Evolutionary conservation across 495 filamentous ascomycete species (phyloP).

Genomic region (Cladorrhinum samala): DNA sequence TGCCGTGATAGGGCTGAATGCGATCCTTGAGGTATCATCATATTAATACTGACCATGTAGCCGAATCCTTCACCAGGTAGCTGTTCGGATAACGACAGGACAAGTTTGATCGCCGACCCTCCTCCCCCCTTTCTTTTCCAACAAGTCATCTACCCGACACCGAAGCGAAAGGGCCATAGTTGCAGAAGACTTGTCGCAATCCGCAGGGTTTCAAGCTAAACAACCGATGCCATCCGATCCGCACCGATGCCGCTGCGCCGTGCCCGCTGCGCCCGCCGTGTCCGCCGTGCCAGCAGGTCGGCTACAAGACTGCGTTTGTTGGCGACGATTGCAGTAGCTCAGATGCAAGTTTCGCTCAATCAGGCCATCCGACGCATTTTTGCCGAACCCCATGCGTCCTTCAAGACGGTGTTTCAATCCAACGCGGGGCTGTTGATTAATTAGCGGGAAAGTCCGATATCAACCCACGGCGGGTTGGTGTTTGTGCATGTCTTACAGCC

Average conservation of each 20-base stretch:
- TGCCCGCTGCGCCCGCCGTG: background rate
- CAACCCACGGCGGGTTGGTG: background rate
- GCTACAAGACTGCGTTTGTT: background rate
- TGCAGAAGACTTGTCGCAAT: background rate
- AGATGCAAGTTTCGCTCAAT: background rate
- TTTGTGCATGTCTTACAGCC: background rate
- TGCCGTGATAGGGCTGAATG: background rate
- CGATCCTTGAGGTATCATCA: too few species aligned
- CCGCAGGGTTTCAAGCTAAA: background rate
- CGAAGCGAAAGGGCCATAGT: background rate
- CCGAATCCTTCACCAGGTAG: too few species aligned
- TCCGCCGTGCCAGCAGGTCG: background rate
- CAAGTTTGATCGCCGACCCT: too few species aligned
- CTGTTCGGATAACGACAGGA: too few species aligned
- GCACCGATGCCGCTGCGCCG: background rate
- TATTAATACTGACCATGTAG: too few species aligned
- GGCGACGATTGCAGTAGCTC: background rate
- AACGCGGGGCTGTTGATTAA: background rate
- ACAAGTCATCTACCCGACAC: too few species aligned
- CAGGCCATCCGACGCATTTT: background rate
- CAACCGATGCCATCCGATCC: conserved; percentile 1
- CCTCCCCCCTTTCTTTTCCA: too few species aligned
- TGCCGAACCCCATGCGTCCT: background rate
- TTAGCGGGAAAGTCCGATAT: background rate
- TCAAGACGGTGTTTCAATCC: background rate